Conservation (phyloP, 2,329 filamentous ascomycete genomes). For the Fusarium pseudograminearum region DNA sequence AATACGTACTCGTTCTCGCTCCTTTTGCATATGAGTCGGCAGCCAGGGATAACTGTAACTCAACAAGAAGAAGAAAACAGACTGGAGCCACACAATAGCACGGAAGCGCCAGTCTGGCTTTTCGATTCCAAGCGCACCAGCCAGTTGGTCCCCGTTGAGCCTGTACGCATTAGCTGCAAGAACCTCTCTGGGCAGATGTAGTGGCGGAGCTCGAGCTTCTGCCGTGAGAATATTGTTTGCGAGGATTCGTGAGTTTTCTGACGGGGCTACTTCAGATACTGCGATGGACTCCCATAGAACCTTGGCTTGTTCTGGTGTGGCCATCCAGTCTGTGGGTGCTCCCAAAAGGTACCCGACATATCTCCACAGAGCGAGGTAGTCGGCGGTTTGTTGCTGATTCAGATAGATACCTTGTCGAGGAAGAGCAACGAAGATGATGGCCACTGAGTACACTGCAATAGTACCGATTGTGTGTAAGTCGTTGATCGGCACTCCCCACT, state of each 20-base stretch:
- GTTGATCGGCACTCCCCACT: constrained; percentile 75
- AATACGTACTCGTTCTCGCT: constrained; percentile 48
- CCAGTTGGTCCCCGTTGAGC: constrained; percentile 75
- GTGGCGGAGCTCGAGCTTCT: constrained; percentile 74
- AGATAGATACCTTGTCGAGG: constrained; percentile 79
- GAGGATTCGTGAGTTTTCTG: constrained; percentile 70
- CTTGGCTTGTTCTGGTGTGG: constrained; percentile 66
- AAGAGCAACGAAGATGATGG: constrained; percentile 75
- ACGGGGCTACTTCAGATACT: constrained; percentile 74
- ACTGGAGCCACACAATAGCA: constrained; percentile 72
- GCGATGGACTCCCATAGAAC: constrained; percentile 76
- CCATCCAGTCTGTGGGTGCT: constrained; percentile 72
- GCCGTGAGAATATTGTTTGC: constrained; percentile 81
- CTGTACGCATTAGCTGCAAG: constrained; percentile 75
- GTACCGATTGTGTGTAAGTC: constrained; percentile 81
- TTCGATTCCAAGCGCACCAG: constrained; percentile 69
- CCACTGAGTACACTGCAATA: constrained; percentile 76
- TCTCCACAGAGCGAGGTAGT: constrained; percentile 82
- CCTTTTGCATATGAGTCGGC: constrained; percentile 53
- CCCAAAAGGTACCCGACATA: constrained; percentile 80
- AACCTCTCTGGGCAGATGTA: constrained; percentile 73
- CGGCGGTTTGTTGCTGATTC: constrained; percentile 69
- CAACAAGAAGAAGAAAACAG: constrained; percentile 70
- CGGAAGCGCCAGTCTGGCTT: constrained; percentile 69
- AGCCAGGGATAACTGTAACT: constrained; percentile 60